Evolutionary conservation across 1,139 yeast genomes (phyloP).

Genomic region (Suhomyces chickasaworum): DNA sequence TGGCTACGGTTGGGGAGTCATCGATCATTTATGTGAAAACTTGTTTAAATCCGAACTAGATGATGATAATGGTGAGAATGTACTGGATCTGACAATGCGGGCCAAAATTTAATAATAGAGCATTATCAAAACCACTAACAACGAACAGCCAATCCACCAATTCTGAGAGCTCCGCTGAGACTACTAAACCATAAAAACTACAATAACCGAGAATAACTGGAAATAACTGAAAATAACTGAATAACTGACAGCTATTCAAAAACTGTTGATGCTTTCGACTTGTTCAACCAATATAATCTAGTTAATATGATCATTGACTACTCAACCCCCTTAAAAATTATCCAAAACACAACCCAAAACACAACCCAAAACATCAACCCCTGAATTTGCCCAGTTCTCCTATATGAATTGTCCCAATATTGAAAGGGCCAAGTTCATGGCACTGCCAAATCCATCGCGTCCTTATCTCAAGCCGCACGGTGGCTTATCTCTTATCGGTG

Average conservation of each 20-base stretch:
- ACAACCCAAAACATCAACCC: not conserved
- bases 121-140: no score
- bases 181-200: no score
- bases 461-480: slow-evolving; percentile 7
- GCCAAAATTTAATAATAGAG: slow-evolving; percentile 1
- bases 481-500: slow-evolving; percentile 5
- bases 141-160: no score
- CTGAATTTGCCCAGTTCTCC: not conserved
- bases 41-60: slow-evolving; percentile 16
- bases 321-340: no score
- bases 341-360: not conserved
- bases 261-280: no score
- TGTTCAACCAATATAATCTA: no score
- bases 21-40: slow-evolving; percentile 26
- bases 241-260: no score
- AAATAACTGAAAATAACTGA: no score
- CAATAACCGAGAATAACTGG: no score
- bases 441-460: not conserved
- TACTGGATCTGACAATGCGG: not conserved
- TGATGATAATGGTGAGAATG: slow-evolving; percentile 10
- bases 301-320: no score
- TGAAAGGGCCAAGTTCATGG: not conserved
- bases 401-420: no score
- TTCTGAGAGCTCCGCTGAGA: no score
- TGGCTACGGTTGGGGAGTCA: slow-evolving; percentile 35